Base-by-base conservation (phyloP, 176 grass and related monocot species). In the Elaeis guineensis region DNA sequence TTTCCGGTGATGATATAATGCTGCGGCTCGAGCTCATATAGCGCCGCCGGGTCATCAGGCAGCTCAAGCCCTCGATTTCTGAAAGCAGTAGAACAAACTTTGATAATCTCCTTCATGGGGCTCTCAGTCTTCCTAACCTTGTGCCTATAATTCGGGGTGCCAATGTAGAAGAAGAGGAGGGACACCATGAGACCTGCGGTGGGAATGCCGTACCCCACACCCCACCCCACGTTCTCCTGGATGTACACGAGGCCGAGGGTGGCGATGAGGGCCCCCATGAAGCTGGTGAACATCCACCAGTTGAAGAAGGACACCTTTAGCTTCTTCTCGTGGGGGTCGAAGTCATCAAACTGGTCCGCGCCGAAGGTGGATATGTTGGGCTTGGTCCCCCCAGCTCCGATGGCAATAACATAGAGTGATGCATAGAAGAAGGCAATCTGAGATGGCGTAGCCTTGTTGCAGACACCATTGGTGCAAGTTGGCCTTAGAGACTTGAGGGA, bases 311-410 rank as follows among this genome's bases (percentile, higher is more conserved):
- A 81, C 16, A 54, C 22, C 78, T 93, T 87, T 4, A 69, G 39
- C 49, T 24, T 39, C 51, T 66, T 52, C 66, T 87, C 89, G 25
- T 63, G 56, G 0, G 49, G 14, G 58, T 93, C 70, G 4, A 75
- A 81, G 74, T 93, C 89, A 55, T 93, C 89, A 52, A 93, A 92
- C 60, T 92, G 89, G 54, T 92, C 89, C 4, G 89, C 89, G 44
- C 89, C 89, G 26, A 93, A 83, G 4, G 89, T 93, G 12, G 89
- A 93, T 64, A 93, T 93, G 70, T 93, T 93, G 17, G 89, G 89
- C 65, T 93, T 93, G 1, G 89, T 93, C 48, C 89, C 89, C 1
- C 89, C 89, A 0, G 83, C 73, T 20, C 80, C 89, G 8, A 87
- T n/a, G 16, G 89, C 80, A 50, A 88, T 61, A 50, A 77, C 63